Percentiles rank a stretch among this genome's conserved stretches.
phyloP scores from a whole-genome alignment of 192 early-diverging fungal species.

The Coemansia sp. region DNA sequence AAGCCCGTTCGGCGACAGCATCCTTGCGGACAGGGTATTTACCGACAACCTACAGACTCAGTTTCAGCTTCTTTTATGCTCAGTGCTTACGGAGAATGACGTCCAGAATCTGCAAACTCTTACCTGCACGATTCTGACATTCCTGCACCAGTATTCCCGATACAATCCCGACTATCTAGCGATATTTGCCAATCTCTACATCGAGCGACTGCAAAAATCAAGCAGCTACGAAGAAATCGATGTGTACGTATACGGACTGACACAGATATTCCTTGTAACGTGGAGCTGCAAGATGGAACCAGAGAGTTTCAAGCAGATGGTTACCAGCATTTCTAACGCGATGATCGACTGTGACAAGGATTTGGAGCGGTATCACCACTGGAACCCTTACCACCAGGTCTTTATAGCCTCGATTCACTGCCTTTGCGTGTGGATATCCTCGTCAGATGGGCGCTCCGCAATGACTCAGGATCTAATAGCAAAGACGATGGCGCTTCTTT shows the following conservation, averaged over 20 bases:
- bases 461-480: constrained; percentile 4
- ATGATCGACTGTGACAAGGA: constrained; percentile 31
- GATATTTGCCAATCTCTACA: constrained; percentile 27
- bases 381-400: constrained; percentile 45
- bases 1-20: constrained; percentile 10
- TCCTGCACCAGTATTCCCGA: constrained; percentile 38
- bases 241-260: constrained; percentile 38
- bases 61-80: constrained; percentile 32
- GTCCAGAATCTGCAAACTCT: constrained; percentile 27
- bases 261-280: constrained; percentile 25
- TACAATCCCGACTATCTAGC: constrained; percentile 29
- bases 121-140: constrained; percentile 25
- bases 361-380: constrained; percentile 22
- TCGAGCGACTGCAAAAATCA: constrained; percentile 22
- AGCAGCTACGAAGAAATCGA: constrained; percentile 13
- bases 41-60: constrained; percentile 16
- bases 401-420: constrained; percentile 50
- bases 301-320: constrained; percentile 10
- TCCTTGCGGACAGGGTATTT: constrained; percentile 17
- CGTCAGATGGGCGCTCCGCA: background rate
- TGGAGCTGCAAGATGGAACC: constrained; percentile 17
- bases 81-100: constrained; percentile 24
- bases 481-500: constrained; percentile 21
- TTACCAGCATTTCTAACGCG: constrained; percentile 10
- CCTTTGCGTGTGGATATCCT: constrained; percentile 33